A percentile compares a stretch with the other conserved stretches of the same genome.
These are phyloP conservation scores for Groenewaldozyma tartarivorans DNA, from an alignment of 805 yeast genomes.

Conservation along the genomic window DNA sequence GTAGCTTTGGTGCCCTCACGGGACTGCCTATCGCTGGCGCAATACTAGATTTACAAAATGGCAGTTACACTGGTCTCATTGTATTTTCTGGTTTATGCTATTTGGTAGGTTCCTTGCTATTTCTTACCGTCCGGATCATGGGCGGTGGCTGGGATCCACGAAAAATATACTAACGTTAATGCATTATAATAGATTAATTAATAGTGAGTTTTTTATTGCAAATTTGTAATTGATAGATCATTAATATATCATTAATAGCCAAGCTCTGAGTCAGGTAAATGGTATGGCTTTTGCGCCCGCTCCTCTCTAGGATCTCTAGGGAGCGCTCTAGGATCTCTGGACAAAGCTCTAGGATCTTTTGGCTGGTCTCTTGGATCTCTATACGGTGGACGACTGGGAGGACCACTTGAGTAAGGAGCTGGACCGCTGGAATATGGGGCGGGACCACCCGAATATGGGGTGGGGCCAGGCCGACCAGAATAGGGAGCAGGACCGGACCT, in stretches of 20 bases:
- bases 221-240: too few species aligned
- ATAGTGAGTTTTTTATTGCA: too few species aligned
- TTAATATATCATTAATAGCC: too few species aligned
- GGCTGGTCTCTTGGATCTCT: background rate
- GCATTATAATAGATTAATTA: too few species aligned
- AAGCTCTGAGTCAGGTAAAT: background rate
- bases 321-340: background rate
- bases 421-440: too few species aligned
- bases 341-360: background rate
- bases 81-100: constrained; percentile 25
- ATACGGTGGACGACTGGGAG: background rate
- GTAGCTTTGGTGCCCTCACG: constrained; percentile 28
- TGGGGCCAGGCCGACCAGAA: too few species aligned
- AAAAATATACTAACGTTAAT: constrained; percentile 13
- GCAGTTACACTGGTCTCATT: constrained; percentile 25
- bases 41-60: constrained; percentile 16
- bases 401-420: background rate
- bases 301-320: too few species aligned
- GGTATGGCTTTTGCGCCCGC: background rate
- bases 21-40: constrained; percentile 32
- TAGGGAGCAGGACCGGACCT: too few species aligned
- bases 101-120: constrained; percentile 19
- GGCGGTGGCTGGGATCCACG: constrained; percentile 20
- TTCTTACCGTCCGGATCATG: constrained; percentile 19
- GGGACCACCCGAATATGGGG: background rate